Evolutionary conservation across 768 basidiomycete genomes (phyloP), one percentile per base, ranked within the genome.

Genomic region (Hygrocybe punicea): DNA sequence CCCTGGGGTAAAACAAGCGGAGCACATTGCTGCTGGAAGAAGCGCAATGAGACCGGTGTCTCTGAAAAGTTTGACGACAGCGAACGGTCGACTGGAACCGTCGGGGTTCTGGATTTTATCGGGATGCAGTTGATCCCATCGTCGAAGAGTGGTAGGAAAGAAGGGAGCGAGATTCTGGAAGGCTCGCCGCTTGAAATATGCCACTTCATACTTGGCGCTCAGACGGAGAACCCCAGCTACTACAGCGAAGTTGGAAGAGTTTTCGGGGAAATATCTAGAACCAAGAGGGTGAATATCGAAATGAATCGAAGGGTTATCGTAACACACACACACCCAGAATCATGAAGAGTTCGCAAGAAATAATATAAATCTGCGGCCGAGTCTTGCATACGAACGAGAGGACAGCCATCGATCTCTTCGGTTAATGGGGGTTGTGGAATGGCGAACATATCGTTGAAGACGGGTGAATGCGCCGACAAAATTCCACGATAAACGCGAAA

Each of bases 361-460:
- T 44, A 42, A 2, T 46, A 52, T 16, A 55, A 45, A n/a, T 62
- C 61, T 2, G 13, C 10, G 2, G 39, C 42, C 3, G 51, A 17
- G 25, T 62, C 61, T n/a, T 36, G 58, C 16, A 62, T 49, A 13
- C 16, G 36, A 2, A 59, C 55, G 6, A 62, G 29, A 5, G 58
- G 44, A 23, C 50, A 56, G 4, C 55, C 58, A 2, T 62, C 58
- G 13, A 59, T 29, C 2, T 44, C 3, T 23, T 61, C 57, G 7
- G n/a, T n/a, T 14, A 52, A 45, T 9, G 36, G 25, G 0, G 61
- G 61, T 23, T 62, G 61, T 8, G 61, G 59, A n/a, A 60, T 35
- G 1, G 53, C 51, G 16, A 63, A 48, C 57, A 63, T 63, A 44
- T 58, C 62, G 6, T 54, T n/a, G 46, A 63, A 63, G 6, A 63